Evolutionary conservation across 352 stramenopile genomes (phyloP), one percentile per base, ranked within the genome.

Genomic region (Phytopythium aichiense): DNA sequence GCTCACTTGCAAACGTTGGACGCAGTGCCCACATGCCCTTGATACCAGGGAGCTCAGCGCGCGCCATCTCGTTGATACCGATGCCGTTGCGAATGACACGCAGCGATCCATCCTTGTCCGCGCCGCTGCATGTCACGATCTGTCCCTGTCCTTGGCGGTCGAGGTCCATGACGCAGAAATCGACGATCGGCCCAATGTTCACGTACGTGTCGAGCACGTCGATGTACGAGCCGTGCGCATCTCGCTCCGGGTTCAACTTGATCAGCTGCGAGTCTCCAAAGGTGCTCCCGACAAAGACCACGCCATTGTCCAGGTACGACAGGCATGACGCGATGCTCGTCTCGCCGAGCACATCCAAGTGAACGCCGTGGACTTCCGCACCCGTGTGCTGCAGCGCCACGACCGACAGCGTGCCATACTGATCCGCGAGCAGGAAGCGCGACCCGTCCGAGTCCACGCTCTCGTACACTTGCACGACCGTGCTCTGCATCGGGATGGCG

Each of bases 61-160:
- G 87, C 3, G 97, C 97, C 66, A 97, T 87, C 56, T 98, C 97
- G 46, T 98, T 98, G 68, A 99, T 99, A 0, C 97, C 97, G 68
- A 99, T 98, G n/a, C 97, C 97, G 65, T 99, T 99, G 20, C 97
- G 92, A 51, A 99, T 98, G n/a, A 99, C 86, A 43, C 97, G 93
- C 42, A 99, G 66, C 33, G 90, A 98, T 25, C 97, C 97, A 51
- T 98, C 95, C 59, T 98, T 98, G 61, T 95, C 96, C 12, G 91
- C 93, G 15, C 97, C 97, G 65, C 91, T 98, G 68, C 94, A 98
- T 4, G 97, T 99, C 8, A 99, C 97, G 45, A 99, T 96, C 73
- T 98, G 91, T 2, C 90, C 93, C 70, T 99, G 96, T 9, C 88
- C 86, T 61, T 98, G 92, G 4, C 92, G 84, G 61, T 98, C 94